Conservation (phyloP, 2,329 filamentous ascomycete species). For the Thermothelomyces thermophilus region DNA sequence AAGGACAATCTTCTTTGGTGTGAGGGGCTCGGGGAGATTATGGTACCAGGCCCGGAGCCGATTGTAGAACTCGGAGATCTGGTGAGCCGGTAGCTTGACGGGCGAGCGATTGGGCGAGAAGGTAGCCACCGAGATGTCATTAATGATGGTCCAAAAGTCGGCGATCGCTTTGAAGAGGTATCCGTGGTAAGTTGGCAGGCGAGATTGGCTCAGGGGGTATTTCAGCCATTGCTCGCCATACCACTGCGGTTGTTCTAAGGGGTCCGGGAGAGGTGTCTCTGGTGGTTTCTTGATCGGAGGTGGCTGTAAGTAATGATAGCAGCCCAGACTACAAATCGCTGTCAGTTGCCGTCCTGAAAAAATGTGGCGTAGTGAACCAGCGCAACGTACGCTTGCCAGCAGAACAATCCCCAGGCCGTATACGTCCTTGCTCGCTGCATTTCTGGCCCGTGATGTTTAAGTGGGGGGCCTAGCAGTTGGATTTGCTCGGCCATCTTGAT, state of each 20-base stretch:
- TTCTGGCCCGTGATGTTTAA: slow-evolving; percentile 17
- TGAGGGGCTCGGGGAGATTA: slow-evolving; percentile 26
- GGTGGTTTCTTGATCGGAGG: slow-evolving; percentile 25
- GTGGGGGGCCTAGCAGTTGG: slow-evolving; percentile 26
- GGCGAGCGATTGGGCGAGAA: slow-evolving; percentile 16
- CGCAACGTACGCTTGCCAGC: slow-evolving; percentile 28
- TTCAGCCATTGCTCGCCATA: slow-evolving; percentile 30
- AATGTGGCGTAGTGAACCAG: not conserved
- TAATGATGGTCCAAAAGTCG: slow-evolving; percentile 27
- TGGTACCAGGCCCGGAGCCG: slow-evolving; percentile 18
- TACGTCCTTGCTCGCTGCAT: slow-evolving; percentile 25
- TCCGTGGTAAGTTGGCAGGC: slow-evolving; percentile 25
- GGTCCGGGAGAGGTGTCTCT: slow-evolving; percentile 25
- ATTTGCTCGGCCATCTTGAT: slow-evolving; percentile 30
- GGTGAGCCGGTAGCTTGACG: slow-evolving; percentile 14
- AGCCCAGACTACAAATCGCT: slow-evolving; percentile 11
- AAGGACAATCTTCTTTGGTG: slow-evolving; percentile 25
- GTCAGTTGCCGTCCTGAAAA: slow-evolving; percentile 8
- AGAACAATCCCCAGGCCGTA: slow-evolving; percentile 32
- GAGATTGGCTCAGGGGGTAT: slow-evolving; percentile 25
- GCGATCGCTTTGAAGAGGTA: slow-evolving; percentile 26
- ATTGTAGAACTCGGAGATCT: slow-evolving; percentile 23
- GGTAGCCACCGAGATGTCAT: slow-evolving; percentile 22
- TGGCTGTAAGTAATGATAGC: slow-evolving; percentile 25
- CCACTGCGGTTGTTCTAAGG: slow-evolving; percentile 24